These are phyloP conservation scores for Aspergillus amoenus DNA, from an alignment of 2,329 filamentous ascomycete genomes.

Conservation along the genomic window DNA sequence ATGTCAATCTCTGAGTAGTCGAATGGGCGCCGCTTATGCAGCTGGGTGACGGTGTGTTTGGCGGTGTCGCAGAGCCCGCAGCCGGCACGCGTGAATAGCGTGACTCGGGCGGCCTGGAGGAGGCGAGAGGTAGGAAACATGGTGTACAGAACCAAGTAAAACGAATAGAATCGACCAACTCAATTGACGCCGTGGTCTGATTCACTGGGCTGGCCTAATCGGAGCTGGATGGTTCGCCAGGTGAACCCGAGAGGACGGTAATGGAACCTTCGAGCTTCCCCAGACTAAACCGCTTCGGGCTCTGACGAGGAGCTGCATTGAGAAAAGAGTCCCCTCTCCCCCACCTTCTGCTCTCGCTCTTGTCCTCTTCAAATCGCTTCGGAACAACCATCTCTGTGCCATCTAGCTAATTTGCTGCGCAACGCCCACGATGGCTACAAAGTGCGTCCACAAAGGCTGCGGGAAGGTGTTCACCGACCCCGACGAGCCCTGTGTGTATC, in stretches of 20 bases:
- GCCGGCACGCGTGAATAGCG: conserved; percentile 60
- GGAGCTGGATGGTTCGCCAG: no score
- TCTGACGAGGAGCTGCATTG: conserved; percentile 8
- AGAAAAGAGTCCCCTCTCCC: conserved; percentile 8
- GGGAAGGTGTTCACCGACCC: conserved; percentile 81
- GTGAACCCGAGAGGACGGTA: conserved; percentile 12
- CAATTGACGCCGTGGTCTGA: no score
- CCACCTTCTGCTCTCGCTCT: background rate
- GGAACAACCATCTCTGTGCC: background rate
- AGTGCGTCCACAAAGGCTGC: conserved; percentile 96
- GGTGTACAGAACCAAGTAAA: background rate
- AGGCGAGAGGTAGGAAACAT: conserved; percentile 36
- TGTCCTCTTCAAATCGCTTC: background rate
- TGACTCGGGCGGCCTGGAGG: conserved; percentile 46
- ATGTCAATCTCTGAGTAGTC: conserved; percentile 61
- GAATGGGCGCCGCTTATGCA: conserved; percentile 54
- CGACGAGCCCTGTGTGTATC: conserved; percentile 83
- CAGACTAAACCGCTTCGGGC: conserved; percentile 35
- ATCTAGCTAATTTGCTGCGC: background rate
- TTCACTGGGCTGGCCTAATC: no score
- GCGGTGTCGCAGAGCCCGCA: conserved; percentile 63
- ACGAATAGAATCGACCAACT: background rate
- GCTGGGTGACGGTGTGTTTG: conserved; percentile 55
- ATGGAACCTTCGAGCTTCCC: conserved; percentile 43
- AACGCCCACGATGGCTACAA: conserved; percentile 46